Evolutionary conservation across 2,329 filamentous ascomycete genomes (phyloP), one percentile per base, ranked within the genome.

Genomic region (Saccharata proteae): DNA sequence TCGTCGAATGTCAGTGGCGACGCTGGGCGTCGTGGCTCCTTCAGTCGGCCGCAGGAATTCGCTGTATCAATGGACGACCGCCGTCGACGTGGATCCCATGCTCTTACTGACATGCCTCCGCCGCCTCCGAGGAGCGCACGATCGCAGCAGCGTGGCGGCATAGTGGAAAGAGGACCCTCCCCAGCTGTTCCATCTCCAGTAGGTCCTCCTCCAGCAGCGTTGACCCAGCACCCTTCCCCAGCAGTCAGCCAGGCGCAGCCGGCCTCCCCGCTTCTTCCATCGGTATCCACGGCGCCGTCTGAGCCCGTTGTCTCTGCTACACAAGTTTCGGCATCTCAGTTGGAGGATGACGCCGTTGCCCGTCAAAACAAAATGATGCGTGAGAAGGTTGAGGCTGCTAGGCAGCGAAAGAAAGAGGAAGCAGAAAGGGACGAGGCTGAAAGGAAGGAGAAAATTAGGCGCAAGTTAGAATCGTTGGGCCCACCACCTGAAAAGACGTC

Each of bases 1-100:
- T 94, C 88, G 11, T 96, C 88, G 2, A 92, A 85, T 47, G 79
- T 93, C 23, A 94, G 86, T 52, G 85, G 83, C 34, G 81, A 80
- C 37, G 93, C 84, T 52, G 67, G 69, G 43, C 71, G 78, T 43
- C 73, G 79, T 19, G 67, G 69, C 60, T 76, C 71, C 1, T 60
- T 68, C 41, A 61, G 62, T 39, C 62, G 62, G 39, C 52, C 57
- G 35, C 62, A 62, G 31, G 53, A 58, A 14, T n/a, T n/a, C n/a
- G n/a, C n/a, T n/a, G 14, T 34, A 9, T 28, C 30, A 8, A 16
- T 20, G 13, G 16, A 18, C 11, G 5, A 22, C 26, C 30, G 22
- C 6, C 26, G 28, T 11, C 26, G 35, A 13, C 35, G 35, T 11
- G 27, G 26, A 13, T 37, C 35, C 8, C 35, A 37, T 14, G 22